A percentile compares a stretch with the other conserved stretches of the same genome.
These are phyloP conservation scores for Alloteropsis semialata DNA, from an alignment of 176 grass and related monocot genomes.

Conservation along the genomic window DNA sequence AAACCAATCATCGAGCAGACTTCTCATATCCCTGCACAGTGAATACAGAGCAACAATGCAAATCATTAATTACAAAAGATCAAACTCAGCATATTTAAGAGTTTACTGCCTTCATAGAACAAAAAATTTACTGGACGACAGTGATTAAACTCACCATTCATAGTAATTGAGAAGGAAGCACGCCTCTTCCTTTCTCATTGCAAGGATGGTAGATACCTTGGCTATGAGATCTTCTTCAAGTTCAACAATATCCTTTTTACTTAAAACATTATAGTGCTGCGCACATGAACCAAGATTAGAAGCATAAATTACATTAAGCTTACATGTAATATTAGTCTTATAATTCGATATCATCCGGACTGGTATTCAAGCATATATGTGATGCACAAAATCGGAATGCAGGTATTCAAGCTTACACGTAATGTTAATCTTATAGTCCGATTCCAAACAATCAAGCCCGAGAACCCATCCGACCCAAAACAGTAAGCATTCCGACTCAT, in stretches of 20 bases:
- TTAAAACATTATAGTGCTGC: too few species aligned
- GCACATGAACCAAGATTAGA: too few species aligned
- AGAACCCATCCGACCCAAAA: too few species aligned
- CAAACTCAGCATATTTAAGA: neutral
- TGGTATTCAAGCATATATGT: too few species aligned
- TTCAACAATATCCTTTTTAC: slow-evolving; percentile 54
- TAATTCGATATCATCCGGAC: too few species aligned
- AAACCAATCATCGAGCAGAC: slow-evolving; percentile 86
- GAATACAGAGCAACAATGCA: slow-evolving; percentile 4
- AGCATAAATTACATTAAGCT: too few species aligned
- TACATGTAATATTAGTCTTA: too few species aligned
- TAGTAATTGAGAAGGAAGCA: slow-evolving; percentile 74
- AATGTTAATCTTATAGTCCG: too few species aligned
- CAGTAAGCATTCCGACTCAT: too few species aligned
- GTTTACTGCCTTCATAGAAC: neutral
- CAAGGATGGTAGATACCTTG: slow-evolving; percentile 53
- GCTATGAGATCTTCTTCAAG: slow-evolving; percentile 68
- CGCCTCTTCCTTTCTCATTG: slow-evolving; percentile 56
- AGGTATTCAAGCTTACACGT: too few species aligned
- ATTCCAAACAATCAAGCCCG: too few species aligned
- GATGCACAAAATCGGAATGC: too few species aligned
- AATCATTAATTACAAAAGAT: neutral
- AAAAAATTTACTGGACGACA: neutral
- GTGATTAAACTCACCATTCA: slow-evolving; percentile 60
- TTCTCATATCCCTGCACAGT: slow-evolving; percentile 64